Percentiles rank a stretch among this genome's conserved stretches.
Evolutionary conservation across 2,329 filamentous ascomycete genomes (phyloP).

Genomic region (Monosporascus ibericus): DNA sequence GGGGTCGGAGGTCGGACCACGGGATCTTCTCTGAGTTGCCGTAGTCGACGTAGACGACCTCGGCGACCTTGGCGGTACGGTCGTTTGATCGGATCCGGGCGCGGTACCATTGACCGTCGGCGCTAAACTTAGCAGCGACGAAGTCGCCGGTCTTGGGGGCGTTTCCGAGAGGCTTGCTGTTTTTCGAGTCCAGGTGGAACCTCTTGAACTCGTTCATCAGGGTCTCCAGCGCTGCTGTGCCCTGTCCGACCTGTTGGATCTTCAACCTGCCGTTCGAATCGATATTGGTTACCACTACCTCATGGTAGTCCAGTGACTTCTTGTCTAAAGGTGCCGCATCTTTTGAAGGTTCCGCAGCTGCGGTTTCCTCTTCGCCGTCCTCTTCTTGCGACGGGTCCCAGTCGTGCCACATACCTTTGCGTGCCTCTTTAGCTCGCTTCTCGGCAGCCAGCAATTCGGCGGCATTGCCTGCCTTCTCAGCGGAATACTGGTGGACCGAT

Average conservation of each 20-base stretch:
- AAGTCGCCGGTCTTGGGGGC: conserved; percentile 87
- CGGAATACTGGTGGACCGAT: conserved; percentile 88
- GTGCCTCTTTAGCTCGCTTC: conserved; percentile 78
- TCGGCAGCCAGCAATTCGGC: conserved; percentile 84
- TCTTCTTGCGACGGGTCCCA: conserved; percentile 88
- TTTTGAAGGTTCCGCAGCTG: conserved; percentile 43
- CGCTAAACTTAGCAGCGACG: conserved; percentile 85
- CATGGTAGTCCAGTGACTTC: conserved; percentile 78
- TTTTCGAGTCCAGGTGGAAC: conserved; percentile 81
- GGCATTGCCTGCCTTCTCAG: conserved; percentile 88
- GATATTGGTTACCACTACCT: conserved; percentile 87
- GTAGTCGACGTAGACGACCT: conserved; percentile 93
- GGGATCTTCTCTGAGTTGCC: conserved; percentile 87
- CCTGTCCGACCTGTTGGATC: conserved; percentile 82
- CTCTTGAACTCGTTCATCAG: conserved; percentile 87
- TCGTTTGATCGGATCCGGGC: conserved; percentile 88
- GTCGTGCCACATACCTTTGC: conserved; percentile 86
- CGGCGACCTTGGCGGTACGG: conserved; percentile 78
- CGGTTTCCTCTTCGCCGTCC: conserved; percentile 50
- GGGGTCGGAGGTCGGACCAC: conserved; percentile 77
- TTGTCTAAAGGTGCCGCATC: conserved; percentile 53
- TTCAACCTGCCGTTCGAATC: conserved; percentile 78
- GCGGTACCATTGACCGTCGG: conserved; percentile 91
- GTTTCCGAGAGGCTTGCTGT: conserved; percentile 65
- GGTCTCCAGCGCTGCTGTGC: conserved; percentile 76